Evolutionary conservation across 176 grass and related monocot genomes (phyloP).

Genomic region (Cocos nucifera): DNA sequence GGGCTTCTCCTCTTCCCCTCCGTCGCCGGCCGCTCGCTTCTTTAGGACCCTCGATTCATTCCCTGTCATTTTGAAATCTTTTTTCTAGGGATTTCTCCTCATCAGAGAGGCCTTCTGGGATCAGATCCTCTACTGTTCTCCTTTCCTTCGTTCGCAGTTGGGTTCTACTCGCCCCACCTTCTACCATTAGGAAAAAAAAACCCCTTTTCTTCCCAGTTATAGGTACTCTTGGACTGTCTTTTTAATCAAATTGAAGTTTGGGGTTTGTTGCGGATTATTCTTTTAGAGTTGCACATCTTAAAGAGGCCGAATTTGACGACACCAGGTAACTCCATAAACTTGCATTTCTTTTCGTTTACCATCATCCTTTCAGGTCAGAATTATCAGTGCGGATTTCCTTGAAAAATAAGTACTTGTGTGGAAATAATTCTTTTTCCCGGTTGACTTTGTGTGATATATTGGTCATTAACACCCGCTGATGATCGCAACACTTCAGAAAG

Average conservation of each 20-base stretch:
- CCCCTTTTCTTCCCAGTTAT: not conserved
- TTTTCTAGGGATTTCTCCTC: too few relatives aligned
- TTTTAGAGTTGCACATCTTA: conserved; percentile 62
- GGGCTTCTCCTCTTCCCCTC: too few relatives aligned
- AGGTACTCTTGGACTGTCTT: not conserved
- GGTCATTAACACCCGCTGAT: too few relatives aligned
- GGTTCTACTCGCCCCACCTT: conserved; percentile 1
- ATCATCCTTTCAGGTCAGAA: not conserved
- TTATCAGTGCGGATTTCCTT: not conserved
- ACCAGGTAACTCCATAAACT: conserved; percentile 37
- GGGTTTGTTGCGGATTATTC: conserved; percentile 61
- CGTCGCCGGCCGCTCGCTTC: too few relatives aligned
- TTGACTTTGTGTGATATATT: too few relatives aligned
- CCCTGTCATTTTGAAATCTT: too few relatives aligned
- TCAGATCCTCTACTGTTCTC: conserved; percentile 1
- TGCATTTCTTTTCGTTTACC: not conserved
- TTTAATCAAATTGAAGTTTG: not conserved
- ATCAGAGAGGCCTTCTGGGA: too few relatives aligned
- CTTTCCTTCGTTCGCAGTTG: conserved; percentile 19
- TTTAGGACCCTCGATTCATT: too few relatives aligned
- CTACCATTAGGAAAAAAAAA: not conserved
- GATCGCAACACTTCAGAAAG: too few relatives aligned
- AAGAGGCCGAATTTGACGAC: conserved; percentile 55
- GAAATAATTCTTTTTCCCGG: too few relatives aligned
- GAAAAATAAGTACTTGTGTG: not conserved